These are phyloP conservation scores for Erodium moschatum DNA, from an alignment of 441 rosid species.

Conservation along the genomic window DNA sequence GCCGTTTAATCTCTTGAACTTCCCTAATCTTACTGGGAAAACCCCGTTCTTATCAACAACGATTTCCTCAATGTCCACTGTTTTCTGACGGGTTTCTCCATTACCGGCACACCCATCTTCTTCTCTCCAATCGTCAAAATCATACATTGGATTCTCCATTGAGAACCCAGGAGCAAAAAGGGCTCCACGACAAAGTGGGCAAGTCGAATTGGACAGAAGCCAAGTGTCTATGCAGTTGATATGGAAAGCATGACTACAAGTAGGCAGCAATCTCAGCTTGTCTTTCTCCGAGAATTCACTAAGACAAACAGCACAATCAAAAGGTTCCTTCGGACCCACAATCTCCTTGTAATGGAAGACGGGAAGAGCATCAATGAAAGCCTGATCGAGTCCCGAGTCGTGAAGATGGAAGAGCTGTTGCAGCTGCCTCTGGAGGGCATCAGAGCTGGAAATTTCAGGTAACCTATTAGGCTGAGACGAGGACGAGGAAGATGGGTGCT, in stretches of 20 bases:
- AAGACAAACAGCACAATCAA: conserved; percentile 20
- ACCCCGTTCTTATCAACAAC: conserved; percentile 49
- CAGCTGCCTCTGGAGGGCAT: conserved; percentile 7
- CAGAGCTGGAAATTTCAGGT: conserved; percentile 1
- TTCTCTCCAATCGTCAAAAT: conserved; percentile 32
- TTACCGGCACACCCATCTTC: conserved; percentile 31
- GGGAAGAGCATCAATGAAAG: conserved; percentile 7
- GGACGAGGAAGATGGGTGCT: conserved; percentile 4
- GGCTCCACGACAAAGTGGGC: conserved; percentile 13
- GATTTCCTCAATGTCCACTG: conserved; percentile 50
- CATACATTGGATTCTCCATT: conserved; percentile 39
- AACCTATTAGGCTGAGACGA: not conserved
- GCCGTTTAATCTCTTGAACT: conserved; percentile 39
- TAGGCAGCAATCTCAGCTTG: conserved; percentile 15
- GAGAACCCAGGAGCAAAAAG: conserved; percentile 27
- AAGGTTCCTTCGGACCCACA: not conserved
- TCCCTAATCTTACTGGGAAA: conserved; percentile 61
- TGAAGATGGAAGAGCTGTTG: conserved; percentile 5
- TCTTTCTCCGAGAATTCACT: conserved; percentile 2
- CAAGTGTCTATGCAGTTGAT: conserved; percentile 13
- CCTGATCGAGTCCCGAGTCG: conserved; percentile 10
- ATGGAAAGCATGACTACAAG: conserved; percentile 19
- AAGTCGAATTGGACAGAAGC: conserved; percentile 15
- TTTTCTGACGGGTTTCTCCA: conserved; percentile 34
- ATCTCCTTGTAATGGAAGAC: conserved; percentile 12